Conservation (phyloP, 2,329 filamentous ascomycete genomes). For the Fusarium pseudograminearum region DNA sequence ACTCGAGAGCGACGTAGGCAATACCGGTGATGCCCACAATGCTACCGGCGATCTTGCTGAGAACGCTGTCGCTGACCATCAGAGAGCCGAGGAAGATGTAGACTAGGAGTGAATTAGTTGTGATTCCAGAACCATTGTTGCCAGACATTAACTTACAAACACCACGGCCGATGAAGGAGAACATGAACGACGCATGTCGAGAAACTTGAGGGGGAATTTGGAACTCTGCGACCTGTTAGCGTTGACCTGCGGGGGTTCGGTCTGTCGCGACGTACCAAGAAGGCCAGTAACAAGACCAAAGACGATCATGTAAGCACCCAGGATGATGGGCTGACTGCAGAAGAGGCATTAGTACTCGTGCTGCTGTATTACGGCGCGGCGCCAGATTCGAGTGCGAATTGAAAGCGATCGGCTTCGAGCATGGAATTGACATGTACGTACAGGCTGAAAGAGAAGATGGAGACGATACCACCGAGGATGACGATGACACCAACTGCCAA, state of each 20-base stretch:
- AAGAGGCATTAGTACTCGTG: slow-evolving; percentile 31
- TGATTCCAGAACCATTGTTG: fast-evolving
- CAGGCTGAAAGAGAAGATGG: slow-evolving; percentile 74
- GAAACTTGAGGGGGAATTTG: slow-evolving; percentile 93
- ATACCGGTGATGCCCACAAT: slow-evolving; percentile 83
- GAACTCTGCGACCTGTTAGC: slow-evolving; percentile 72
- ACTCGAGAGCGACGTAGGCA: slow-evolving; percentile 80
- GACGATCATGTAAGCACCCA: slow-evolving; percentile 88
- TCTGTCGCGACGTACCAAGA: slow-evolving; percentile 61
- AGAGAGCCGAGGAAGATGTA: slow-evolving; percentile 96
- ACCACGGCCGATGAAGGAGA: slow-evolving; percentile 95
- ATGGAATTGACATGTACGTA: slow-evolving; percentile 57
- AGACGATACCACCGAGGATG: slow-evolving; percentile 83
- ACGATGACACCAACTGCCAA: slow-evolving; percentile 88
- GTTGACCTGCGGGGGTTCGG: neutral
- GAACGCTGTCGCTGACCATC: slow-evolving; percentile 74
- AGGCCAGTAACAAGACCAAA: slow-evolving; percentile 85
- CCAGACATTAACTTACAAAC: slow-evolving; percentile 75
- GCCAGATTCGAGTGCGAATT: neutral
- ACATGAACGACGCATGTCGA: slow-evolving; percentile 96
- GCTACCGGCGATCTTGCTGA: slow-evolving; percentile 80
- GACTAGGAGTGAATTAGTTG: slow-evolving; percentile 66
- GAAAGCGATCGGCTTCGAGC: neutral
- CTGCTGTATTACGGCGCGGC: neutral
- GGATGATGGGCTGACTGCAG: slow-evolving; percentile 67